These are phyloP conservation scores for Penicillium chermesinum DNA, from an alignment of 495 filamentous ascomycete species.

Conservation along the genomic window DNA sequence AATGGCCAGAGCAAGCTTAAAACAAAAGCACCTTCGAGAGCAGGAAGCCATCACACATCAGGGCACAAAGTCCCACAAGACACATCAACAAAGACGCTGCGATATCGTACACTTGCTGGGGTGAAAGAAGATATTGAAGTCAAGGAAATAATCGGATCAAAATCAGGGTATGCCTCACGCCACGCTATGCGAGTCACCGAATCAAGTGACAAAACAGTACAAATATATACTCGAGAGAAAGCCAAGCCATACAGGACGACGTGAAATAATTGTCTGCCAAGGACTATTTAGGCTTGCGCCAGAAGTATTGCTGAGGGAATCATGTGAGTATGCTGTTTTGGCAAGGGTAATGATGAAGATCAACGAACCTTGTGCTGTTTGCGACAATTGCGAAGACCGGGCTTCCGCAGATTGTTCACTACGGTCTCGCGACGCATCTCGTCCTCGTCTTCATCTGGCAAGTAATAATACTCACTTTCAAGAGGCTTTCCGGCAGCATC, in stretches of 20 bases:
- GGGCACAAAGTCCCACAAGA: background rate
- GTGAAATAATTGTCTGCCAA: constrained; percentile 1
- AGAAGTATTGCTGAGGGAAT: constrained; percentile 95
- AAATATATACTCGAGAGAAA: constrained; percentile 43
- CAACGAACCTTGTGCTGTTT: constrained; percentile 90
- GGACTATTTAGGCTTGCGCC: constrained; percentile 68
- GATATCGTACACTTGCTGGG: constrained; percentile 30
- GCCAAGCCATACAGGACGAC: constrained; percentile 10
- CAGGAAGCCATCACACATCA: constrained; percentile 13
- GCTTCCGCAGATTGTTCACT: constrained; percentile 77
- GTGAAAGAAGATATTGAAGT: constrained; percentile 1
- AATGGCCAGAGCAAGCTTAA: constrained; percentile 1
- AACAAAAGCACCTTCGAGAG: constrained; percentile 9
- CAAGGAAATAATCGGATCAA: constrained; percentile 14
- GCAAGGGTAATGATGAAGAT: background rate
- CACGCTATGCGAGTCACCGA: constrained; percentile 45
- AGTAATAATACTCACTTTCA: constrained; percentile 95
- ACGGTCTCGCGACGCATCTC: constrained; percentile 75
- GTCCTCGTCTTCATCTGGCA: constrained; percentile 85
- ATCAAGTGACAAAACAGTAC: constrained; percentile 22
- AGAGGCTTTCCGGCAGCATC: constrained; percentile 92
- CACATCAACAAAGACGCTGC: constrained; percentile 8
- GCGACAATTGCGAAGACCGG: constrained; percentile 78
- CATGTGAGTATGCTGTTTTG: constrained; percentile 17
- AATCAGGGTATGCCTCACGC: constrained; percentile 48